Percentiles rank a stretch among this genome's conserved stretches.
Evolutionary conservation across 2,329 filamentous ascomycete genomes (phyloP).

Genomic region (Verticillium tricorpus): DNA sequence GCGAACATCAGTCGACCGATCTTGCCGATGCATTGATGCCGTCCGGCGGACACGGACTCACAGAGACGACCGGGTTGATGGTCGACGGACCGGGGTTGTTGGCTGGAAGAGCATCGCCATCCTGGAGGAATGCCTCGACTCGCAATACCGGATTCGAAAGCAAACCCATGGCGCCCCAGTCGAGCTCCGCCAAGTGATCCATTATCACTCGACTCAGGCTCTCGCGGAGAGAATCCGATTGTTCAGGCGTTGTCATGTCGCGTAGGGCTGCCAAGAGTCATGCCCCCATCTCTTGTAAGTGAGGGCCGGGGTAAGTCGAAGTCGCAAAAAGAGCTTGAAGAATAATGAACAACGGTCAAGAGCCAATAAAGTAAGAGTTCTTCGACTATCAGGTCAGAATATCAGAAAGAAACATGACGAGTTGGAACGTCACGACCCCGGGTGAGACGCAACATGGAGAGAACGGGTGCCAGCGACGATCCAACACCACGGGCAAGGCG

Average conservation of each 20-base stretch:
- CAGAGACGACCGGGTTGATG: conserved; percentile 11
- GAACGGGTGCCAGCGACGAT: not conserved
- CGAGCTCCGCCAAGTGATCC: conserved; percentile 11
- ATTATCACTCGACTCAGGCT: conserved; percentile 12
- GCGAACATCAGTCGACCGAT: not conserved
- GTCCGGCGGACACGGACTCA: conserved; percentile 3
- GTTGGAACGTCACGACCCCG: not conserved
- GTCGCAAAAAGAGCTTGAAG: not conserved
- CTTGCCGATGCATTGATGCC: not conserved
- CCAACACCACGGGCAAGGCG: not conserved
- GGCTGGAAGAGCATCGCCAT: conserved; percentile 6
- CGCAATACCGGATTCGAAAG: conserved; percentile 12
- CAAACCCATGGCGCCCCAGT: conserved; percentile 11
- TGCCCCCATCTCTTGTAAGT: not conserved
- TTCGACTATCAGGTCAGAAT: not conserved
- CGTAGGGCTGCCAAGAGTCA: not conserved
- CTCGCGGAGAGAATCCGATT: conserved; percentile 11
- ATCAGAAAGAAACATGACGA: not conserved
- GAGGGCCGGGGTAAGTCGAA: not conserved
- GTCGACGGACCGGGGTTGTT: conserved; percentile 5
- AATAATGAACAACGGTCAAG: not conserved
- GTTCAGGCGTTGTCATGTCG: conserved; percentile 12
- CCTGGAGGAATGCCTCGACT: conserved; percentile 13
- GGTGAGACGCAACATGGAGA: not conserved
- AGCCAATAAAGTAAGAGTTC: not conserved